These are phyloP conservation scores for Psilocybe azurescens DNA, from an alignment of 768 basidiomycete species.

Conservation along the genomic window DNA sequence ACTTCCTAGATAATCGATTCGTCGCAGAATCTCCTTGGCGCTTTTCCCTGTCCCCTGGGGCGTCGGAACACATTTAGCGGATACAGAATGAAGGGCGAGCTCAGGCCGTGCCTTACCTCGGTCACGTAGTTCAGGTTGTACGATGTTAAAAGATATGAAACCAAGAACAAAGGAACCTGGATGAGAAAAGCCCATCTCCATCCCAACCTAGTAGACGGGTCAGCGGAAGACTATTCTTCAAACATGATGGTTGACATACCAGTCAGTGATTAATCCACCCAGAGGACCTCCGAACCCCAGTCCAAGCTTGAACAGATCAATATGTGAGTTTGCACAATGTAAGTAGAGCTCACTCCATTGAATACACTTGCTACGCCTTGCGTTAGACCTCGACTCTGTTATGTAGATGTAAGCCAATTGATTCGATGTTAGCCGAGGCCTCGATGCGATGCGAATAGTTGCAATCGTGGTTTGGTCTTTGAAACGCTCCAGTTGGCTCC, in stretches of 20 bases:
- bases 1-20: conserved; percentile 82
- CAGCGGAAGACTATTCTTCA: no score
- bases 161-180: conserved; percentile 68
- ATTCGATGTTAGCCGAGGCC: no score
- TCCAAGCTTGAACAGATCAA: conserved; percentile 52
- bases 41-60: conserved; percentile 75
- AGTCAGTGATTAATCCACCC: conserved; percentile 72
- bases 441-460: no score
- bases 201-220: conserved; percentile 54
- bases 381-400: conserved; percentile 70
- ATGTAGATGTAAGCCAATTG: background rate
- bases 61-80: conserved; percentile 6
- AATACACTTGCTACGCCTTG: conserved; percentile 76
- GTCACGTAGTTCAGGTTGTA: conserved; percentile 70
- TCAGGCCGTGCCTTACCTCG: conserved; percentile 47
- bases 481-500: no score
- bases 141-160: conserved; percentile 64
- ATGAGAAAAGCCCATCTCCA: conserved; percentile 85
- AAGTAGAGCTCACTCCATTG: conserved; percentile 56
- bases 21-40: conserved; percentile 66
- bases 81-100: background rate
- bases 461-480: no score
- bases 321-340: background rate
- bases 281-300: conserved; percentile 79
- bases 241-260: conserved; percentile 40